Evolutionary conservation across 805 yeast genomes (phyloP), one percentile per base, ranked within the genome.

Genomic region (Cyberlindnera subsufficiens): DNA sequence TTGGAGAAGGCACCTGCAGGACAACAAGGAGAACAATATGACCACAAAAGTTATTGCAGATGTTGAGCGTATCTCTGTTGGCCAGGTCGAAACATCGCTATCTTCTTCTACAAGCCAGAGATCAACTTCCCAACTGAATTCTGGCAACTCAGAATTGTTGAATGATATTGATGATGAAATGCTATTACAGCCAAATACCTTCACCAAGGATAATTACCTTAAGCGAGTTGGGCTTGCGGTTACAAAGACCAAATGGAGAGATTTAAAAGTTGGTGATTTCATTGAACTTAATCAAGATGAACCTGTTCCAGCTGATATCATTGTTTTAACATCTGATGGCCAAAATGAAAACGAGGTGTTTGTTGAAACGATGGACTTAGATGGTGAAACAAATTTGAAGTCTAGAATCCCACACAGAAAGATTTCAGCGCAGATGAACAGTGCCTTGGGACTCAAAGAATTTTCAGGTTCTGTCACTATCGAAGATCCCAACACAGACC

Each of bases 341-440:
- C 61, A 63, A 32, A 77, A 79, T 32, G 60, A 58, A 31, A 75
- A 74, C 48, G 89, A 83, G 32, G 76, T 80, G 44, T 86, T 78
- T 50, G 80, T 90, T 16, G 99, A 93, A 61, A 93, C 99, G 1
- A 89, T 91, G 91, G 99, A 96, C 1, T 70, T 93, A 38, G 99
- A 93, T 64, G 99, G 99, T 39, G 99, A 93, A 63, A 93, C 98
- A 0, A 91, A 89, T 58, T 69, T 93, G 47, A 93, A 93, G 61
- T 72, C 86, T 7, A 80, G 78, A 53, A 65, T 67, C 16, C 86
- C 96, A 0, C 84, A 82, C 47, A 69, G 74, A 2, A 86, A 80
- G 46, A 52, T 91, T 3, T 71, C 80, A 33, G 73, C 74, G 14
- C 49, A 63, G 10, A 68, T 82, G 35, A 66, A 71, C 18, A 66